Percentiles rank a stretch among this genome's conserved stretches.
phyloP scores from a whole-genome alignment of 1,284 basidiomycete species.

The Schizophyllum commune region DNA sequence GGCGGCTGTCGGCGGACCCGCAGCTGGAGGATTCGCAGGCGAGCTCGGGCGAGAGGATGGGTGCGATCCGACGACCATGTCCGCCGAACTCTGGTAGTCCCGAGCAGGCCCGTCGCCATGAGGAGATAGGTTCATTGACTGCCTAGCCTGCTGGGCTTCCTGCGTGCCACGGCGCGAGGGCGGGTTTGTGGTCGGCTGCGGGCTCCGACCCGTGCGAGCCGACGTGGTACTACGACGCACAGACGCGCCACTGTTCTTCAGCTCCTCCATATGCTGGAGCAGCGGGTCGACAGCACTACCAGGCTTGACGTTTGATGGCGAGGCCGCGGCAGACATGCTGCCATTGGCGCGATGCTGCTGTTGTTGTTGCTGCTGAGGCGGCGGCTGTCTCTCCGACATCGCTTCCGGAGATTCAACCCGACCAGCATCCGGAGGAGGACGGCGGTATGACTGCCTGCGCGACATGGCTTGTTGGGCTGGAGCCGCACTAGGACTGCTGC shows the following conservation, averaged over 20 bases:
- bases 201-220: conserved; percentile 3
- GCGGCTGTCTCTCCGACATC: neutral
- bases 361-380: conserved; percentile 28
- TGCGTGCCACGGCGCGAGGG: conserved; percentile 9
- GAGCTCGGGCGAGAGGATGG: conserved; percentile 41
- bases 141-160: conserved; percentile 5
- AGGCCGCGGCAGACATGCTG: conserved; percentile 2
- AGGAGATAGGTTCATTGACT: conserved; percentile 14
- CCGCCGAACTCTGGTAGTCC: conserved; percentile 63
- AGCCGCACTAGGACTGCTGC: conserved; percentile 15
- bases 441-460: neutral
- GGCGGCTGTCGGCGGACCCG: conserved; percentile 48
- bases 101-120: conserved; percentile 11
- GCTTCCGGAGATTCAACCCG: neutral
- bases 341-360: conserved; percentile 9
- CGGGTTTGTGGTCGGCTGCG: neutral
- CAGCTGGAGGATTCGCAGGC: conserved; percentile 56
- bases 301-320: conserved; percentile 2
- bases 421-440: neutral
- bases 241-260: conserved; percentile 27
- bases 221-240: conserved; percentile 18
- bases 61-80: conserved; percentile 68
- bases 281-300: conserved; percentile 51
- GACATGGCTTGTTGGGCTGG: conserved; percentile 6
- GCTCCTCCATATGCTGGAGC: conserved; percentile 58